Percentiles rank a stretch among this genome's conserved stretches.
Conservation (phyloP, 768 basidiomycete species). For the Tylopilus sp. region DNA sequence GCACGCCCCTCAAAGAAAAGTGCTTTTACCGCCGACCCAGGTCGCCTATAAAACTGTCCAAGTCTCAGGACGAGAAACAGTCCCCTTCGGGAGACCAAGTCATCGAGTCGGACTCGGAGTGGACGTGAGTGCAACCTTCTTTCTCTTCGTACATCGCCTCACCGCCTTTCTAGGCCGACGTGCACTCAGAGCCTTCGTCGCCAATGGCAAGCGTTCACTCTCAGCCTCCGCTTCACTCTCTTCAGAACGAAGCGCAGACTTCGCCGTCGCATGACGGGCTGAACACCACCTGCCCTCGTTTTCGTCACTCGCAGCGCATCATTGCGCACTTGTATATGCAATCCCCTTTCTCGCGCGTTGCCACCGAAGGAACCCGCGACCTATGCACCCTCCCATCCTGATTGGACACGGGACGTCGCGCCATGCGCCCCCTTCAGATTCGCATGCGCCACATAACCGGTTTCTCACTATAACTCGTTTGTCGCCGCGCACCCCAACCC, state of each 20-base stretch:
- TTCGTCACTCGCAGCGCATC: constrained; percentile 10
- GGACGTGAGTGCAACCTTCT: constrained; percentile 28
- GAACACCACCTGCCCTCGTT: constrained; percentile 7
- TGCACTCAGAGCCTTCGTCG: constrained; percentile 51
- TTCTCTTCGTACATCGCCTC: background rate
- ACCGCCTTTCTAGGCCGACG: constrained; percentile 45
- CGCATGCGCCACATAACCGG: constrained; percentile 17
- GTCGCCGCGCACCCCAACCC: constrained; percentile 9
- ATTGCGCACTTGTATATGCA: constrained; percentile 23
- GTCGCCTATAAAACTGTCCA: constrained; percentile 18
- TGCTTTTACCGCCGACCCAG: constrained; percentile 11
- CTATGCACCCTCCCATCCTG: constrained; percentile 16
- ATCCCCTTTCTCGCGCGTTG: constrained; percentile 21
- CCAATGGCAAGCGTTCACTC: constrained; percentile 59
- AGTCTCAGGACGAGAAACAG: constrained; percentile 21
- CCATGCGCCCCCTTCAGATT: constrained; percentile 22
- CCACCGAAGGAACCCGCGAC: constrained; percentile 24
- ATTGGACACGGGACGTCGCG: constrained; percentile 23
- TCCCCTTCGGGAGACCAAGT: constrained; percentile 8
- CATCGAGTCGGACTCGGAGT: constrained; percentile 24
- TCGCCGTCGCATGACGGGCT: constrained; percentile 27
- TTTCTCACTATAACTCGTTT: constrained; percentile 15
- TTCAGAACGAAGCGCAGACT: constrained; percentile 49
- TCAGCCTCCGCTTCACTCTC: constrained; percentile 54
- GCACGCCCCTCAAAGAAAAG: constrained; percentile 29